Evolutionary conservation across 2,329 filamentous ascomycete genomes (phyloP).

Genomic region (Xylaria sp.): DNA sequence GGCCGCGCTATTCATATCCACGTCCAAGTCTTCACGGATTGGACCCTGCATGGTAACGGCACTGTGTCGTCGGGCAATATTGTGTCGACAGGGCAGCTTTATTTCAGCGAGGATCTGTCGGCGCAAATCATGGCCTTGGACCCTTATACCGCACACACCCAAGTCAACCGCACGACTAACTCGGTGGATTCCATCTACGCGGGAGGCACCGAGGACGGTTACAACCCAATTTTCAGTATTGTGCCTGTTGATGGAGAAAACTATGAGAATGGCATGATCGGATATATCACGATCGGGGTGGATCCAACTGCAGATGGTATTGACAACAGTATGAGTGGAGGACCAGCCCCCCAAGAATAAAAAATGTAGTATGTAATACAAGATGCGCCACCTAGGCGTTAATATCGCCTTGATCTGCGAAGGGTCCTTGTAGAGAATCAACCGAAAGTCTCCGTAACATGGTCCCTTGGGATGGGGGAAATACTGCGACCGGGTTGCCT

Average conservation of each 20-base stretch:
- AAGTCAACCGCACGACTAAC: constrained; percentile 52
- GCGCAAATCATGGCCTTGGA: constrained; percentile 49
- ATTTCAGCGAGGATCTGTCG: constrained; percentile 34
- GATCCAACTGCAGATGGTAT: constrained; percentile 36
- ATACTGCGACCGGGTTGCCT: constrained; percentile 4
- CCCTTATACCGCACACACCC: constrained; percentile 49
- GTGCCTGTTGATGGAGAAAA: constrained; percentile 50
- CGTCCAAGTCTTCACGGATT: constrained; percentile 36
- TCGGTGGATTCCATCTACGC: constrained; percentile 40
- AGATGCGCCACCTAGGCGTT: too few species aligned
- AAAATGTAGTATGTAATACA: background rate
- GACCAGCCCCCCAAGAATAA: background rate
- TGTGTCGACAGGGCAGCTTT: constrained; percentile 36
- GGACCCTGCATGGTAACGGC: constrained; percentile 36
- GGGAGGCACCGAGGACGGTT: constrained; percentile 42
- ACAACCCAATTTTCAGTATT: constrained; percentile 47
- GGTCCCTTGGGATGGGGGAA: background rate
- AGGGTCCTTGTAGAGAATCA: constrained; percentile 10
- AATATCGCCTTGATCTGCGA: background rate
- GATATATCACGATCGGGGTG: constrained; percentile 52
- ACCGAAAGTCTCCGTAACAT: constrained; percentile 5
- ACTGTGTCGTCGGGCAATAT: constrained; percentile 36
- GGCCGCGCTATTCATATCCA: constrained; percentile 42
- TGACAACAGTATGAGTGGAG: background rate
- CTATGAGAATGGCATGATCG: constrained; percentile 50